Conservation (phyloP, 208 protist species). For the Strigomonas culicis region DNA sequence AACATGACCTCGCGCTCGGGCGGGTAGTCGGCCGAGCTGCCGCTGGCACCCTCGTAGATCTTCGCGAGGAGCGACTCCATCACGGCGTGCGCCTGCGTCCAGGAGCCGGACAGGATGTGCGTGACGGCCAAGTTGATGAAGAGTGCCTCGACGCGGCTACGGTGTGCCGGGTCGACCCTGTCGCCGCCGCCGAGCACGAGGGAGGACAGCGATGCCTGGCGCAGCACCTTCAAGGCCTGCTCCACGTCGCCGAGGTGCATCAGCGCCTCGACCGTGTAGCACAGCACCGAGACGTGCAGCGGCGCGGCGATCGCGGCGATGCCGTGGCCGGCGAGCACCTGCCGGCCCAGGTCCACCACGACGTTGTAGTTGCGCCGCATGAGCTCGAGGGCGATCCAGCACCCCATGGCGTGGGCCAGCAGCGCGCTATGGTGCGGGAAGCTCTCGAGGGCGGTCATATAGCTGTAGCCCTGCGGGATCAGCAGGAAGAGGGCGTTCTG, state of each 20-base stretch:
- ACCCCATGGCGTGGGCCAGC: slow-evolving; percentile 72
- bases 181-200: slow-evolving; percentile 44
- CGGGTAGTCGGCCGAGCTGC: slow-evolving; percentile 40
- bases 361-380: slow-evolving; percentile 72
- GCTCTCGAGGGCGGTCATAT: slow-evolving; percentile 45
- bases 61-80: slow-evolving; percentile 80
- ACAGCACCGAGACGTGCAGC: slow-evolving; percentile 71
- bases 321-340: slow-evolving; percentile 67
- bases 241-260: slow-evolving; percentile 81
- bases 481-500: slow-evolving; percentile 85
- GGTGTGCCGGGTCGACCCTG: slow-evolving; percentile 60
- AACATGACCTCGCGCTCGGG: slow-evolving; percentile 67
- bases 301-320: slow-evolving; percentile 48
- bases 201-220: slow-evolving; percentile 56
- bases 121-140: slow-evolving; percentile 81
- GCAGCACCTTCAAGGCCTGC: slow-evolving; percentile 64
- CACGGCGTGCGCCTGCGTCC: slow-evolving; percentile 76
- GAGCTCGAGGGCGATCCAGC: slow-evolving; percentile 76
- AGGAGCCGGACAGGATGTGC: slow-evolving; percentile 78
- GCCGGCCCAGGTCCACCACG: slow-evolving; percentile 57
- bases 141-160: slow-evolving; percentile 78
- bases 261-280: slow-evolving; percentile 79
- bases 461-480: slow-evolving; percentile 55
- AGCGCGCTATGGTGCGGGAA: slow-evolving; percentile 57
- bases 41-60: slow-evolving; percentile 52